Evolutionary conservation across 139 green algal genomes (phyloP).

Genomic region (Diplosphaera chodatii): DNA sequence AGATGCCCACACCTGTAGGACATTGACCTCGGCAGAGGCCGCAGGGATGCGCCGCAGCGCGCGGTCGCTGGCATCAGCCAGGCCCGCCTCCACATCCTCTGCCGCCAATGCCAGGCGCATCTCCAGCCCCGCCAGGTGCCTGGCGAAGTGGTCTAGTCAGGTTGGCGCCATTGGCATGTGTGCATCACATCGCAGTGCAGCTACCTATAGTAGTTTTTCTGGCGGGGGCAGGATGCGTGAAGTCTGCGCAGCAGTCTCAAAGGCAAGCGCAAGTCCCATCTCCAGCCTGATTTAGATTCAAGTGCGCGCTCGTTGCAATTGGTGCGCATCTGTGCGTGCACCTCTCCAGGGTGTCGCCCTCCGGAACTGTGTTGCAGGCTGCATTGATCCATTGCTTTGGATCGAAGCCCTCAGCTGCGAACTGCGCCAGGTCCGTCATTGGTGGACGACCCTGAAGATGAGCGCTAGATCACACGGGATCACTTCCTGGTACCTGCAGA

Average conservation of each 20-base stretch:
- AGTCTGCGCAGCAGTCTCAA: neutral
- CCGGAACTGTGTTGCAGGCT: conserved; percentile 13
- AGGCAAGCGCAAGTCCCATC: too few relatives aligned
- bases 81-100: conserved; percentile 67
- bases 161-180: too few relatives aligned
- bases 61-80: conserved; percentile 53
- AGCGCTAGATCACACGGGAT: too few relatives aligned
- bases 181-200: too few relatives aligned
- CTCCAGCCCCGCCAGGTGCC: conserved; percentile 71
- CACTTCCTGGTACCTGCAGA: too few relatives aligned
- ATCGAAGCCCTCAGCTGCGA: conserved; percentile 51
- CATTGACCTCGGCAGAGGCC: conserved; percentile 73
- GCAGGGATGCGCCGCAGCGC: conserved; percentile 73
- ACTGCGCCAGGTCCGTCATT: conserved; percentile 40
- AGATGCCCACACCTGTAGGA: conserved; percentile 20
- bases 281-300: too few relatives aligned
- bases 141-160: too few relatives aligned
- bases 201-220: too few relatives aligned
- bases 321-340: conserved; percentile 4
- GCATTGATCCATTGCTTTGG: conserved; percentile 57
- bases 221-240: too few relatives aligned
- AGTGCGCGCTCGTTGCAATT: too few relatives aligned
- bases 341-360: conserved; percentile 54
- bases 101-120: conserved; percentile 71
- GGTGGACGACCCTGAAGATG: too few relatives aligned